Evolutionary conservation across 495 filamentous ascomycete species (phyloP).

Genomic region (Penicillium dipodomyicola): DNA sequence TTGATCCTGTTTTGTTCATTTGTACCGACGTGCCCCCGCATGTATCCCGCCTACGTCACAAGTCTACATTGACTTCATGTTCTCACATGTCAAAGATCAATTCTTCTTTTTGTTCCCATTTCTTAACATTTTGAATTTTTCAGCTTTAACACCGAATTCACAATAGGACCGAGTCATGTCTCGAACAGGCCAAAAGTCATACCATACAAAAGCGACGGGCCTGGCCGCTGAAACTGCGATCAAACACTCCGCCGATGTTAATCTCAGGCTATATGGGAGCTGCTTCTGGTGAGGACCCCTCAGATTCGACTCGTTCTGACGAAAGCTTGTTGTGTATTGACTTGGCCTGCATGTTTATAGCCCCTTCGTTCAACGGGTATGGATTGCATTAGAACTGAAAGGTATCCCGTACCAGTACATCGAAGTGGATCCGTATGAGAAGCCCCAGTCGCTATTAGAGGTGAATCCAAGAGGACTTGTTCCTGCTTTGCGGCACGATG

Average conservation of each 20-base stretch:
- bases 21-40: slow-evolving; percentile 21
- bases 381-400: slow-evolving; percentile 92
- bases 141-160: slow-evolving; percentile 8
- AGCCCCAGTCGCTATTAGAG: slow-evolving; percentile 72
- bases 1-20: slow-evolving; percentile 16
- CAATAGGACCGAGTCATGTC: slow-evolving; percentile 43
- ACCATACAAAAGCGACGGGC: slow-evolving; percentile 82
- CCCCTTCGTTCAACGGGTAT: slow-evolving; percentile 89
- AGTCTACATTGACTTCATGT: slow-evolving; percentile 1
- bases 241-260: slow-evolving; percentile 65
- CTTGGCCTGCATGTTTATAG: slow-evolving; percentile 25
- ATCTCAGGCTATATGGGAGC: slow-evolving; percentile 80
- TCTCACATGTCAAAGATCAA: not conserved
- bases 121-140: not conserved
- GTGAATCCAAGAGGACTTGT: slow-evolving; percentile 88
- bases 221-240: slow-evolving; percentile 69
- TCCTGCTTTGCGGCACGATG: slow-evolving; percentile 76
- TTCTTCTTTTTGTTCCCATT: not conserved
- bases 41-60: slow-evolving; percentile 25
- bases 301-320: not conserved
- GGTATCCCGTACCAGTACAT: slow-evolving; percentile 84
- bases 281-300: slow-evolving; percentile 78
- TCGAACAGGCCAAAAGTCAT: slow-evolving; percentile 61
- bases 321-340: slow-evolving; percentile 10
- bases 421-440: slow-evolving; percentile 85